These are phyloP conservation scores for Salvia miltiorrhiza DNA, from an alignment of 257 asterid genomes.

Conservation along the genomic window DNA sequence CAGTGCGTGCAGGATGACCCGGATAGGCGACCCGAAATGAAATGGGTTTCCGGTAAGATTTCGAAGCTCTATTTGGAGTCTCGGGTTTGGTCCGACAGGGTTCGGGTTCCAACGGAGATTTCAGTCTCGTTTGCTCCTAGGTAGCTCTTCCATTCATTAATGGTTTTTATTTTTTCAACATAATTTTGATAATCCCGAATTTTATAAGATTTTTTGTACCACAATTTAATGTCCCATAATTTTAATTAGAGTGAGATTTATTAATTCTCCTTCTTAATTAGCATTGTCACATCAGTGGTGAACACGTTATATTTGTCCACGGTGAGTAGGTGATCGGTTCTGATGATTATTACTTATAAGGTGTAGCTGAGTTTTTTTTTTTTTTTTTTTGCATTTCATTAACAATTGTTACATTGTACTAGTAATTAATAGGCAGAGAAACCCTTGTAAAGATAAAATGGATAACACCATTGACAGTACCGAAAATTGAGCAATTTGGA, in stretches of 20 bases:
- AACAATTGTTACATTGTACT: too few relatives aligned
- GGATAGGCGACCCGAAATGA: conserved; percentile 77
- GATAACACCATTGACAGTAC: not conserved
- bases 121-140: conserved; percentile 81
- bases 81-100: conserved; percentile 52
- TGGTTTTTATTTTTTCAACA: not conserved
- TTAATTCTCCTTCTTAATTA: too few relatives aligned
- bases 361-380: too few relatives aligned
- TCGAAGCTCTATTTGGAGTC: conserved; percentile 79
- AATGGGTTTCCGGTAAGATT: conserved; percentile 65
- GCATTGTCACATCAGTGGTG: too few relatives aligned
- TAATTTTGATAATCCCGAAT: not conserved
- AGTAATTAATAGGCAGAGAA: too few relatives aligned
- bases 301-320: too few relatives aligned
- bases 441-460: too few relatives aligned
- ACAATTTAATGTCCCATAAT: too few relatives aligned
- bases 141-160: conserved; percentile 14
- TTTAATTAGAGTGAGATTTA: too few relatives aligned
- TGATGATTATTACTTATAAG: too few relatives aligned
- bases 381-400: not conserved
- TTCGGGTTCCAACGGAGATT: conserved; percentile 55
- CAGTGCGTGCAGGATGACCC: conserved; percentile 85
- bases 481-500: not conserved
- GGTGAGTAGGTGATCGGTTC: too few relatives aligned
- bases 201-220: too few relatives aligned